Evolutionary conservation across 148 eudicot species (phyloP), one percentile per base, ranked within the genome.

Genomic region (Amaranthus hypochondriacus): DNA sequence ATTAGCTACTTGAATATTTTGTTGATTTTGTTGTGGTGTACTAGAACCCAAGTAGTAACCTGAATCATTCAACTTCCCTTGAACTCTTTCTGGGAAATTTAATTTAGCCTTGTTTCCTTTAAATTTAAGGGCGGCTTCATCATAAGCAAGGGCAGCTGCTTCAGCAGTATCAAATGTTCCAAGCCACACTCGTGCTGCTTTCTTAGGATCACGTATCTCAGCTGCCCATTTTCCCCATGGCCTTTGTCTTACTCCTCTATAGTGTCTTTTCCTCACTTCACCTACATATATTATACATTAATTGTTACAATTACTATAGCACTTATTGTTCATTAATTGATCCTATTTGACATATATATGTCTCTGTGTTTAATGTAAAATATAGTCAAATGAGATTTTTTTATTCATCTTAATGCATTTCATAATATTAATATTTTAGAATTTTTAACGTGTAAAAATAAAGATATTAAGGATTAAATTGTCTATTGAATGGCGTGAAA

Each of bases 141-240:
- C 90, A 54, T 87, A 87, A 13, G 90, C 90, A 18, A 85, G 60
- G 6, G 90, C 90, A 28, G 90, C 90, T 13, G 82, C 84, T 75
- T 87, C 88, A 11, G 90, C 90, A 28, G 90, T 84, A 51, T 87
- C 88, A 28, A 87, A 87, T 6, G 90, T 87, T 43, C 90, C 90
- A 0, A 87, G 85, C 90, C 90, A 87, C 14, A 87, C 90, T 15
- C 90, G 78, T 1, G 90, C 90, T 69, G 87, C 87, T 66, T 84
- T 87, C 73, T 84, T 76, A 3, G 90, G 90, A 69, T 87, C 90
- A 7, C 90, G 80, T 50, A 87, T 87, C 78, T 87, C 90, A 0
- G 90, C 87, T 5, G 90, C 90, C 86, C 86, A 86, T n/a, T 86
- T 86, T 9, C 89, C 89, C 89, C 89, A 86, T 7, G 89, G 89